phyloP scores from a whole-genome alignment of 179 eudicot genomes.

The Silene vulgaris region DNA sequence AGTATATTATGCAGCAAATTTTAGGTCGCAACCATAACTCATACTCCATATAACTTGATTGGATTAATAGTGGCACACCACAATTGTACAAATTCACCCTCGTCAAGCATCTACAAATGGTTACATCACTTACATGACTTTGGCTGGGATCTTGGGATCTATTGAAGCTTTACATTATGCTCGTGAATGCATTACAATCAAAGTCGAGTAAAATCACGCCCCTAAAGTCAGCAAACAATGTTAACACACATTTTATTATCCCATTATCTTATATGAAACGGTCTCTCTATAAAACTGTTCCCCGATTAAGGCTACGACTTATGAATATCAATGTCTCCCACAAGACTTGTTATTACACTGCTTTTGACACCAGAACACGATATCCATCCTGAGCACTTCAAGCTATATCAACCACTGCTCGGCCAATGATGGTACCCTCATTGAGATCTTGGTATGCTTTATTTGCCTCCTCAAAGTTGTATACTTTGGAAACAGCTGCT shows the following conservation, averaged over 20 bases:
- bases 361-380: not conserved
- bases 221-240: no score
- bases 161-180: no score
- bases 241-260: not conserved
- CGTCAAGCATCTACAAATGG: no score
- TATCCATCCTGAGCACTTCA: conserved; percentile 20
- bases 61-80: no score
- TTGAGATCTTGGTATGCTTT: conserved; percentile 74
- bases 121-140: no score
- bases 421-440: conserved; percentile 68
- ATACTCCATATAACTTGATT: no score
- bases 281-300: not conserved
- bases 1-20: no score
- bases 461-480: conserved; percentile 67
- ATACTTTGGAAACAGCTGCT: conserved; percentile 77
- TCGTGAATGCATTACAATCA: no score
- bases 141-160: no score
- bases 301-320: not conserved
- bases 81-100: no score
- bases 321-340: not conserved
- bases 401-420: conserved; percentile 84
- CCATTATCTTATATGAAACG: not conserved
- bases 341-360: conserved; percentile 7
- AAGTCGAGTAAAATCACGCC: no score
- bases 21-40: no score